Evolutionary conservation across 2,329 filamentous ascomycete species (phyloP).

Genomic region (Exophiala lecanii-corni): DNA sequence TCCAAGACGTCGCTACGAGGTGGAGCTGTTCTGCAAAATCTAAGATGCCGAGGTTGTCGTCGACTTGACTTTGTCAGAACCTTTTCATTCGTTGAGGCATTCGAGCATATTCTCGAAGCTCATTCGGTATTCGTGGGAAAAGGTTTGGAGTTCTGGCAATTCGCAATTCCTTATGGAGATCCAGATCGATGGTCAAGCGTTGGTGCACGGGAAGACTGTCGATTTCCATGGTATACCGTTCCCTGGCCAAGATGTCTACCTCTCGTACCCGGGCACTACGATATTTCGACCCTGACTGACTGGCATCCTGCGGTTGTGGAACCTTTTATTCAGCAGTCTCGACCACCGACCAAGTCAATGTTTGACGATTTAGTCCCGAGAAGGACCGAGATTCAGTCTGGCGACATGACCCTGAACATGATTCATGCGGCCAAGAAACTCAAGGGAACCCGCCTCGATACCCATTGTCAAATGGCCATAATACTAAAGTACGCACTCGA

Average conservation of each 20-base stretch:
- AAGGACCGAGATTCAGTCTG: slow-evolving; percentile 5
- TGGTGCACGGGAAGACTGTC: slow-evolving; percentile 3
- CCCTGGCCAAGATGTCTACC: slow-evolving; percentile 32
- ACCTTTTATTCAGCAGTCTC: slow-evolving; percentile 15
- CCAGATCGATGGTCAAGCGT: slow-evolving; percentile 7
- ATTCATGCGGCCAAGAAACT: slow-evolving; percentile 25
- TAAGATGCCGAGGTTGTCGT: slow-evolving; percentile 31
- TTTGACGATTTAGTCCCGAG: slow-evolving; percentile 22
- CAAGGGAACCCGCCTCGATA: slow-evolving; percentile 20
- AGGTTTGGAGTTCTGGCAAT: slow-evolving; percentile 27
- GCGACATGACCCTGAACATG: slow-evolving; percentile 26
- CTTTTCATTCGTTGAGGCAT: slow-evolving; percentile 23
- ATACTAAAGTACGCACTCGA: slow-evolving; percentile 28
- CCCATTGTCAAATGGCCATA: slow-evolving; percentile 25
- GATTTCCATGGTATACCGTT: slow-evolving; percentile 29
- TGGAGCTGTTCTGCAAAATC: slow-evolving; percentile 20
- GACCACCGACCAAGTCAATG: slow-evolving; percentile 14
- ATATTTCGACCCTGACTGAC: slow-evolving; percentile 18
- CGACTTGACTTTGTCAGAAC: slow-evolving; percentile 24
- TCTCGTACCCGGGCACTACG: slow-evolving; percentile 29
- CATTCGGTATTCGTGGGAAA: slow-evolving; percentile 27
- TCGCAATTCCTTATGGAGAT: slow-evolving; percentile 15
- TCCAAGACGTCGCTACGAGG: slow-evolving; percentile 13
- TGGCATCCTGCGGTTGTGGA: slow-evolving; percentile 29
- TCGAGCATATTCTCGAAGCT: slow-evolving; percentile 29